phyloP scores from a whole-genome alignment of 139 green algal species.

The Chlamydomonas eustigma region DNA sequence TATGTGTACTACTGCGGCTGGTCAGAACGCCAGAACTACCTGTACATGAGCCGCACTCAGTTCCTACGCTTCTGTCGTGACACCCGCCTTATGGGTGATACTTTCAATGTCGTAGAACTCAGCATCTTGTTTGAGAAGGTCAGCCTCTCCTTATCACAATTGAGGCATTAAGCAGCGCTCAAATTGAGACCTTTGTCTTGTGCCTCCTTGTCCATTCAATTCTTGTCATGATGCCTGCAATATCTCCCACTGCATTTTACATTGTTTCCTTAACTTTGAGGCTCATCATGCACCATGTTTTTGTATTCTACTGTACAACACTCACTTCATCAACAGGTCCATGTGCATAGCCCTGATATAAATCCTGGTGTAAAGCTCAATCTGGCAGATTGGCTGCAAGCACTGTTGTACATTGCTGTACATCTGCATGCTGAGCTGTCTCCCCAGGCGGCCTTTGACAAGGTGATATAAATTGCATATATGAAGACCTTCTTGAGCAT shows the following conservation, averaged over 20 bases:
- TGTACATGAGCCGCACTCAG: slow-evolving; percentile 34
- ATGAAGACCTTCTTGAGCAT: too few species aligned
- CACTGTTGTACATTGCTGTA: background rate
- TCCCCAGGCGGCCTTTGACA: background rate
- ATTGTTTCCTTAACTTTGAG: too few species aligned
- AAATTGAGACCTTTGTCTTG: too few species aligned
- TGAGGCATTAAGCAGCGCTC: too few species aligned
- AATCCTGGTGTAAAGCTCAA: background rate
- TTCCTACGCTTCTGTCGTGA: slow-evolving; percentile 38
- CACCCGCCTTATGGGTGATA: slow-evolving; percentile 23
- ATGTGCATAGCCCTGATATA: slow-evolving; percentile 5
- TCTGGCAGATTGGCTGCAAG: slow-evolving; percentile 12
- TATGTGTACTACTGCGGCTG: slow-evolving; percentile 39
- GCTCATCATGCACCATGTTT: too few species aligned
- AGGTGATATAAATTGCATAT: too few species aligned
- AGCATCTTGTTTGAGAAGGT: slow-evolving; percentile 31
- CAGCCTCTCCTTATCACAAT: too few species aligned
- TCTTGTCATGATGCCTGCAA: too few species aligned
- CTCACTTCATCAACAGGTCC: too few species aligned
- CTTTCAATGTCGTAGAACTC: slow-evolving; percentile 20
- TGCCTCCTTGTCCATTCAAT: too few species aligned
- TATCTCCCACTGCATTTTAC: too few species aligned
- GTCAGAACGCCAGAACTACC: slow-evolving; percentile 33
- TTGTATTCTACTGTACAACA: too few species aligned
- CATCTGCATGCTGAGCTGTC: background rate